Base-by-base conservation (phyloP, 768 basidiomycete species). In the Phylloporus rhodoxanthus region DNA sequence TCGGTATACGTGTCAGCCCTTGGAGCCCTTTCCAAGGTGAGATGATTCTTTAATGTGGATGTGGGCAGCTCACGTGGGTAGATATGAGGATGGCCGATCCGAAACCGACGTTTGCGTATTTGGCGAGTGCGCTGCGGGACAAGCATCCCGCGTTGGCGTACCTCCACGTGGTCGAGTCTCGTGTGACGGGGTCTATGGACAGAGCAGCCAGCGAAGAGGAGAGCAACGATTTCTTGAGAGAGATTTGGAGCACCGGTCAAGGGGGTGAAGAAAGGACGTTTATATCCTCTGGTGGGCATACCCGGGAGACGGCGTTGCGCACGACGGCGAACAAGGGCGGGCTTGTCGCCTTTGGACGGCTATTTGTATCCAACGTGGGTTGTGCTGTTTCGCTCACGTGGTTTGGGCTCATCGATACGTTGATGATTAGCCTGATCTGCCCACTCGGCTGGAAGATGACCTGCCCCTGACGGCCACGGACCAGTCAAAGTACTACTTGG, bases 231-330 rank as follows among this genome's bases (percentile, higher is more conserved):
- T 58, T 64, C 33, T 47, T 70, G 25, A 57, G 63, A 8, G 49
- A 56, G 1, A 55, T 67, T 10, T 69, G 67, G 67, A 43, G 23
- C 3, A 5, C 26, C 5, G 41, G 53, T 11, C 7, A 36, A 11
- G 47, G 40, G n/a, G 47, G 38, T 5, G 51, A 38, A 13, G 47
- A 43, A 6, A 17, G 40, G 14, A 60, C 62, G 0, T 63, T 71
- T 38, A 71, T 80, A 40, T 64, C 63, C n/a, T 70, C 73, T 5
- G 76, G 75, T 19, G 74, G 72, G 1, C 74, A 75, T 57, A 68
- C 66, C 1, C 63, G 72, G 6, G 68, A 75, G 33, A 58, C 56
- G 0, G 77, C 75, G 0, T 45, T 75, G 2, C 55, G 64, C 28
- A 53, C 53, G 0, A 74, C 72, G 1, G 70, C 75, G 33, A 53